Evolutionary conservation across 2,329 filamentous ascomycete genomes (phyloP).

Genomic region (Colletotrichum liaoningense): DNA sequence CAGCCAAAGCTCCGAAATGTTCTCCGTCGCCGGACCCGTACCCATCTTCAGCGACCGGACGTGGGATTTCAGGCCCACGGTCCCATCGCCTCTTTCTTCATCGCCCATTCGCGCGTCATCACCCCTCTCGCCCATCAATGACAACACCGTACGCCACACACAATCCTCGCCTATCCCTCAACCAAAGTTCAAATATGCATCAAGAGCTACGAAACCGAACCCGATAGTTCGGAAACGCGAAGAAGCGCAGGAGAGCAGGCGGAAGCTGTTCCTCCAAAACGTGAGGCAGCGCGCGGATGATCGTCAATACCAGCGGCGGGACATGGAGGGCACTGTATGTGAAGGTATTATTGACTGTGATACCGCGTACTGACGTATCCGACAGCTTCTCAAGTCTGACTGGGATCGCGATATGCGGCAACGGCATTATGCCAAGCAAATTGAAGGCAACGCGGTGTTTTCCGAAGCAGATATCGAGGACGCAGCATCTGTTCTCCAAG

Average conservation of each 20-base stretch:
- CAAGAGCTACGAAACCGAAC: slow-evolving; percentile 69
- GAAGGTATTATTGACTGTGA: not conserved
- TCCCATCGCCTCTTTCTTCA: slow-evolving; percentile 69
- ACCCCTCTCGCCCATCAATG: slow-evolving; percentile 55
- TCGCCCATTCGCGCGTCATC: slow-evolving; percentile 67
- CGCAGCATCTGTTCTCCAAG: slow-evolving; percentile 51
- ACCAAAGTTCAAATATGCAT: slow-evolving; percentile 61
- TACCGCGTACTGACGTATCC: not conserved
- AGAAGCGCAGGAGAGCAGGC: slow-evolving; percentile 70
- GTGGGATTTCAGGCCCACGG: slow-evolving; percentile 58
- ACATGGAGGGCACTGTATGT: slow-evolving; percentile 70
- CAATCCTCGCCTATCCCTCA: slow-evolving; percentile 59
- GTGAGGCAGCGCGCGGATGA: slow-evolving; percentile 72
- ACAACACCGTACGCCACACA: slow-evolving; percentile 54
- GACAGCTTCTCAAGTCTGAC: slow-evolving; percentile 48
- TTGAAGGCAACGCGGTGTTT: slow-evolving; percentile 52
- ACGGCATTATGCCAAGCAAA: slow-evolving; percentile 47
- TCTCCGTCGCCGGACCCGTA: slow-evolving; percentile 52
- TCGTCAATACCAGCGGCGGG: slow-evolving; percentile 67
- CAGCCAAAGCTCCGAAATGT: slow-evolving; percentile 46
- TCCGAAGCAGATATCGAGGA: slow-evolving; percentile 66
- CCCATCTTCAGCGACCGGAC: slow-evolving; percentile 55
- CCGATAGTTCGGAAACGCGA: slow-evolving; percentile 72
- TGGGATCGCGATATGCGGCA: slow-evolving; percentile 48
- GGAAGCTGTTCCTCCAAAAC: slow-evolving; percentile 76